Conservation (phyloP, 805 yeast genomes). For the Ogataea minuta region DNA sequence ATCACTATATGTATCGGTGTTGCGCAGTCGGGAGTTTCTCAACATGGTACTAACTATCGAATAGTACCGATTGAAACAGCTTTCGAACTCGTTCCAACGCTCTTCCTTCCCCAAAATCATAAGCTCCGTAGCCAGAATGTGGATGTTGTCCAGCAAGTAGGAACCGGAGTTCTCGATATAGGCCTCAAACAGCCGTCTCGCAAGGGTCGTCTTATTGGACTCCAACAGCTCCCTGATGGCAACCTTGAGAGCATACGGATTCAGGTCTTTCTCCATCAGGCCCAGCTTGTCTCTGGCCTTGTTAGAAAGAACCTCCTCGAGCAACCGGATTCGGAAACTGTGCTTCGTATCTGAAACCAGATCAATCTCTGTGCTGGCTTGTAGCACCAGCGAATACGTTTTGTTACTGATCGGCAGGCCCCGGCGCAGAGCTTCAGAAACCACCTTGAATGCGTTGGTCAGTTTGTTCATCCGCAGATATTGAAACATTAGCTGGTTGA, state of each 20-base stretch:
- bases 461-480: constrained; percentile 19
- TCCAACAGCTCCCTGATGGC: constrained; percentile 22
- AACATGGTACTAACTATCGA: constrained; percentile 17
- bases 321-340: constrained; percentile 19
- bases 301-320: constrained; percentile 25
- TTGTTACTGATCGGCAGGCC: constrained; percentile 20
- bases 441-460: constrained; percentile 19
- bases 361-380: constrained; percentile 22
- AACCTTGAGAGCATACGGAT: constrained; percentile 26
- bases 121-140: constrained; percentile 28
- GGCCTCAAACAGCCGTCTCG: constrained; percentile 29
- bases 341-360: neutral
- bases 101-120: constrained; percentile 31
- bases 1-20: constrained; percentile 2
- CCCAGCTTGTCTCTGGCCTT: constrained; percentile 24
- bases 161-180: constrained; percentile 25
- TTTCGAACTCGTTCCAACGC: constrained; percentile 34
- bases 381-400: constrained; percentile 30
- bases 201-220: constrained; percentile 21
- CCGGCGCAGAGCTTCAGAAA: constrained; percentile 19
- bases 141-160: constrained; percentile 28
- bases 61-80: constrained; percentile 27
- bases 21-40: constrained; percentile 16
- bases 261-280: constrained; percentile 24
- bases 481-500: constrained; percentile 30